These are phyloP conservation scores for Phyllosticta citriasiana DNA, from an alignment of 2,329 filamentous ascomycete genomes.

Conservation along the genomic window DNA sequence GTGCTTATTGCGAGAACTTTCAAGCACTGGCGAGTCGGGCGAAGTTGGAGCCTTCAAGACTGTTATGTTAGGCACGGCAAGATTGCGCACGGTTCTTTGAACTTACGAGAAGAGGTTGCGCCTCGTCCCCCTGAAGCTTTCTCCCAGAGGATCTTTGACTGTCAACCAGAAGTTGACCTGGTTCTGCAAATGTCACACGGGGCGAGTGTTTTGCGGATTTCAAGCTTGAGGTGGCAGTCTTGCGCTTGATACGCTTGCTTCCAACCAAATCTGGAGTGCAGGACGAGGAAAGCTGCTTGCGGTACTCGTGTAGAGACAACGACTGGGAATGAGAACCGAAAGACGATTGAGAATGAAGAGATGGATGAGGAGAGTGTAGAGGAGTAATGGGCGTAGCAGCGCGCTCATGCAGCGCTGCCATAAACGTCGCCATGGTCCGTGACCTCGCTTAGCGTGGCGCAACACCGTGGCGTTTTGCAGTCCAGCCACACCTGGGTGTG, in stretches of 20 bases:
- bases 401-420: slow-evolving; percentile 1
- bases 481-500: background rate
- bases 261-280: slow-evolving; percentile 18
- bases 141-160: slow-evolving; percentile 15
- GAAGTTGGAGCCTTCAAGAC: background rate
- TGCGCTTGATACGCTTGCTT: slow-evolving; percentile 27
- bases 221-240: slow-evolving; percentile 24
- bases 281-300: slow-evolving; percentile 27
- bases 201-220: slow-evolving; percentile 20
- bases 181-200: background rate
- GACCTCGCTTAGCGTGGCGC: background rate
- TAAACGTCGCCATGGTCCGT: slow-evolving; percentile 6
- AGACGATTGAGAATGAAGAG: slow-evolving; percentile 22
- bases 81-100: background rate
- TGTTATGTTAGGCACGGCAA: background rate
- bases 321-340: slow-evolving; percentile 22
- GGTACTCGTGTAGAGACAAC: slow-evolving; percentile 31
- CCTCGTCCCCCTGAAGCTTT: slow-evolving; percentile 12
- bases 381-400: slow-evolving; percentile 20
- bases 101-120: background rate
- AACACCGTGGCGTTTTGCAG: background rate
- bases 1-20: background rate
- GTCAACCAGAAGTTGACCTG: slow-evolving; percentile 23
- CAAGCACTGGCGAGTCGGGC: background rate
- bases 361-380: slow-evolving; percentile 27